Conservation (phyloP, 768 basidiomycete genomes). For the Daedaleopsis sinensis region DNA sequence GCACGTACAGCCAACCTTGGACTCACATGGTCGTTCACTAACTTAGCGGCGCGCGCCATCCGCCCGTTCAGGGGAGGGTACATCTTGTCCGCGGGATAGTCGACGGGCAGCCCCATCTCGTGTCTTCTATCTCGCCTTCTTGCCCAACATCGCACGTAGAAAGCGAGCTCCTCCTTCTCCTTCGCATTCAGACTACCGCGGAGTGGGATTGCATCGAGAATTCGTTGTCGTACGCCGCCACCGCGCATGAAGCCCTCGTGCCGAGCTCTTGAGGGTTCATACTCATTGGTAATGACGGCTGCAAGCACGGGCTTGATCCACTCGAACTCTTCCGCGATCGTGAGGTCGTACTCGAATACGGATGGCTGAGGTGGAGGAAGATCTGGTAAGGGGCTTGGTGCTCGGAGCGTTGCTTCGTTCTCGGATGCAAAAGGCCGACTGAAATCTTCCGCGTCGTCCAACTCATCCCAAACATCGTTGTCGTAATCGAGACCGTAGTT, state of each 20-base stretch:
- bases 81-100: conserved; percentile 8
- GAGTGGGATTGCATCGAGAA: conserved; percentile 37
- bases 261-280: conserved; percentile 50
- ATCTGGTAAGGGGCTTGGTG: conserved; percentile 39
- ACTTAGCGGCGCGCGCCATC: background rate
- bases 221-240: conserved; percentile 46
- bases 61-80: background rate
- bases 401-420: conserved; percentile 36
- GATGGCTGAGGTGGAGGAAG: conserved; percentile 43
- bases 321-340: conserved; percentile 60
- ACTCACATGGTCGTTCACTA: conserved; percentile 9
- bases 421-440: conserved; percentile 9
- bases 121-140: conserved; percentile 25
- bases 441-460: conserved; percentile 5
- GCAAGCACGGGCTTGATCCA: conserved; percentile 66
- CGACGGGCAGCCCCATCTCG: conserved; percentile 21
- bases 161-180: conserved; percentile 43
- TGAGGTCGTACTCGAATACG: conserved; percentile 48
- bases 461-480: conserved; percentile 27
- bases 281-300: conserved; percentile 59
- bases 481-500: conserved; percentile 39
- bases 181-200: conserved; percentile 41
- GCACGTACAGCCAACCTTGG: background rate
- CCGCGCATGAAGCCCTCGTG: conserved; percentile 64
- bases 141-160: conserved; percentile 35